Evolutionary conservation across 768 basidiomycete genomes (phyloP).

Genomic region (Cystobasidium onofrii): DNA sequence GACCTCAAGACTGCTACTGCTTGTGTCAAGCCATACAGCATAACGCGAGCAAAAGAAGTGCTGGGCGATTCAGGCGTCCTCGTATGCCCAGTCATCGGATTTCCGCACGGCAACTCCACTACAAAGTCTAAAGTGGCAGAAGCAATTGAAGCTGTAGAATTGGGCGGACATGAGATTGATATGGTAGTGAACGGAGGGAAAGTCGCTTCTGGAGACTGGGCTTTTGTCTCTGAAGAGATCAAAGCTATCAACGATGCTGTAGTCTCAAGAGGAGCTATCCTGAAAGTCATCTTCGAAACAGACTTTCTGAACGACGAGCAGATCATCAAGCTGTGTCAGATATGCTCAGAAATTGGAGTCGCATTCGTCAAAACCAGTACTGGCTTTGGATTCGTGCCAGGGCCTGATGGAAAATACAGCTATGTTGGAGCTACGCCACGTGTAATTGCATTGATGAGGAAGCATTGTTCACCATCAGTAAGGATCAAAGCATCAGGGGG

Average conservation of each 20-base stretch:
- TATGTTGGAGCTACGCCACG: constrained; percentile 36
- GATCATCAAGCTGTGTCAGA: constrained; percentile 37
- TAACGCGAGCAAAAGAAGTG: constrained; percentile 31
- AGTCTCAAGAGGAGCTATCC: constrained; percentile 32
- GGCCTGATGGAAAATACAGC: constrained; percentile 31
- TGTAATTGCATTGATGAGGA: constrained; percentile 36
- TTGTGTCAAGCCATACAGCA: constrained; percentile 38
- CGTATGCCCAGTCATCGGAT: constrained; percentile 37
- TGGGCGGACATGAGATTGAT: constrained; percentile 36
- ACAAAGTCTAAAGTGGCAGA: constrained; percentile 36
- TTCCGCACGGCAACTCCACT: constrained; percentile 37
- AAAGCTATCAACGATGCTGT: constrained; percentile 39
- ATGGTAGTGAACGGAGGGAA: constrained; percentile 40
- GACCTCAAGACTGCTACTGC: constrained; percentile 35
- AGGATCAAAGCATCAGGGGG: constrained; percentile 40
- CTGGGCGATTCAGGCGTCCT: constrained; percentile 31
- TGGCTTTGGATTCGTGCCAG: constrained; percentile 38
- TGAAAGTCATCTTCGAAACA: constrained; percentile 39
- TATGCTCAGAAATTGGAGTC: constrained; percentile 35
- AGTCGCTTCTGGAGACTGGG: constrained; percentile 37
- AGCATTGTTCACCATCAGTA: constrained; percentile 20
- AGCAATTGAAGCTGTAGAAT: constrained; percentile 30
- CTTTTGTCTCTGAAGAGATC: constrained; percentile 38
- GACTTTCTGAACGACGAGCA: constrained; percentile 34
- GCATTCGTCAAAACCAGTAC: constrained; percentile 39